Evolutionary conservation across 2,329 filamentous ascomycete species (phyloP), one percentile per base, ranked within the genome.

Genomic region (Aureobasidium mangrovei): DNA sequence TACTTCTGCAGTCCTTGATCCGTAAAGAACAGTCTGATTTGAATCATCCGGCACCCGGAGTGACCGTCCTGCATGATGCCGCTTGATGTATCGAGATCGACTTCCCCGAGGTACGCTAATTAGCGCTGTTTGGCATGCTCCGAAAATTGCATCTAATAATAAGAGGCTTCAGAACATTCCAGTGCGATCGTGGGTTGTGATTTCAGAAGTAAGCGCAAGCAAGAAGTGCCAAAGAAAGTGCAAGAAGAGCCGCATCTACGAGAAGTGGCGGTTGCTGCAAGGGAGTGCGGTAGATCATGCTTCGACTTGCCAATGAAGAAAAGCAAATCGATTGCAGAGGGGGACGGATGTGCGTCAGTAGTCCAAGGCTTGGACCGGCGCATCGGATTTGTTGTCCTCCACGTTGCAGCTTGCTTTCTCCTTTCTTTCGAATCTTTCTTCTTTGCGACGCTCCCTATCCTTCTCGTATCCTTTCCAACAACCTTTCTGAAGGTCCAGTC

Each of bases 61-160:
- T 7, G 38, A 18, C 27, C 29, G 18, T 52, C 28, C 49, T 53
- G 49, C 49, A 53, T 44, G 49, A 53, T 44, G 49, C 49, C 33
- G 40, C 32, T 38, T 43, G 48, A 52, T 38, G 39, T 52, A 52
- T 52, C 49, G n/a, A 44, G 26, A 43, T 44, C 39, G 38, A 10
- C 38, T 53, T 42, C 49, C 49, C 49, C 32, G 40, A 42, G 47
- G 38, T 26, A 52, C 47, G 38, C 47, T 52, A 18, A 18, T 18
- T 18, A 52, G 47, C 47, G 46, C 47, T 35, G 47, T 52, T 52
- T 52, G 47, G 46, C 46, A 41, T 49, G 36, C 33, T 39, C 24
- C 24, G 12, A 26, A 40, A 31, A 33, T 41, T 18, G 29, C 47
- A 42, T 52, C 38, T 32, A 49, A 49, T 18, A 7, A 40, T 26